Conservation (phyloP, 2,329 filamentous ascomycete genomes). For the Neonectria sp. region DNA sequence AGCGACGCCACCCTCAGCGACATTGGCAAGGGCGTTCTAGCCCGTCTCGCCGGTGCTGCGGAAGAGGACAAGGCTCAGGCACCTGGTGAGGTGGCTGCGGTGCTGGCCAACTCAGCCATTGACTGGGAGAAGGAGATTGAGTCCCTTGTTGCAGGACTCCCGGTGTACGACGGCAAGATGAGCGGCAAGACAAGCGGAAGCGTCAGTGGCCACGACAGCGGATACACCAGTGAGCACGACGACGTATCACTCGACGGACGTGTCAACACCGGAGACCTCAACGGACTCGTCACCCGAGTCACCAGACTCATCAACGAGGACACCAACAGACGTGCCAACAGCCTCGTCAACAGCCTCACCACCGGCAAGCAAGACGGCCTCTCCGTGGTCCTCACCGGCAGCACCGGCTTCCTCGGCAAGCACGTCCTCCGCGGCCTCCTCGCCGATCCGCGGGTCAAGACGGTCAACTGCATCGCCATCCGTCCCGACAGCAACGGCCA, state of each 20-base stretch:
- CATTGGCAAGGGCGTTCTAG: neutral
- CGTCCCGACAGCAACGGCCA: conserved; percentile 4
- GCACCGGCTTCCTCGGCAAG: conserved; percentile 6
- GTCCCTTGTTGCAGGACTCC: neutral
- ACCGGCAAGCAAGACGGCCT: neutral
- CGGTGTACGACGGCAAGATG: neutral
- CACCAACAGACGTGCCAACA: neutral
- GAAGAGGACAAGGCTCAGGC: conserved; percentile 1
- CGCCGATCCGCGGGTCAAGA: neutral
- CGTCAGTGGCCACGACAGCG: neutral
- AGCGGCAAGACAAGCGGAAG: neutral
- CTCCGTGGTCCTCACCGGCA: conserved; percentile 11
- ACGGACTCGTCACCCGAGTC: neutral
- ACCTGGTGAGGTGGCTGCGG: neutral
- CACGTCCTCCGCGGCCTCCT: neutral
- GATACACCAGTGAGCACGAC: conserved; percentile 6
- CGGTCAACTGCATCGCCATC: conserved; percentile 17
- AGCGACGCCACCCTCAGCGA: conserved; percentile 7
- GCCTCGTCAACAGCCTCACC: neutral
- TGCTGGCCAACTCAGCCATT: conserved; percentile 6
- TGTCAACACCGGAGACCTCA: neutral
- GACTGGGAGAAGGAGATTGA: conserved; percentile 9
- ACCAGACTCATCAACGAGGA: neutral
- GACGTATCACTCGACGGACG: neutral
- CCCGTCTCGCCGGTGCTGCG: neutral